A percentile compares a stretch with the other conserved stretches of the same genome.
These are phyloP conservation scores for Backusella westeae DNA, from an alignment of 192 early-diverging fungal species.

Conservation along the genomic window DNA sequence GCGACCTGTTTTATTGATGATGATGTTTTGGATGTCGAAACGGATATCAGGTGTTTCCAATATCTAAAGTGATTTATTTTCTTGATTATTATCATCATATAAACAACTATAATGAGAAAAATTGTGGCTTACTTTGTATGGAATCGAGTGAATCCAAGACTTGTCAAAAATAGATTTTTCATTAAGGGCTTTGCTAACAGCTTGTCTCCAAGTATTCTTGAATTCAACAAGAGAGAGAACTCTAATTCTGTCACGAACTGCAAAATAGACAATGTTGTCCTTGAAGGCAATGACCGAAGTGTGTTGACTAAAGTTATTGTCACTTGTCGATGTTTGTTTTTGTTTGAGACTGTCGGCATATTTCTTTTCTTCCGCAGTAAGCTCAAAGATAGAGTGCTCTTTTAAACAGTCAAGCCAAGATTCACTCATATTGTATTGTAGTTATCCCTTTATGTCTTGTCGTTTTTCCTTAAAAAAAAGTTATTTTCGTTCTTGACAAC, in stretches of 20 bases:
- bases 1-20: conserved; percentile 55
- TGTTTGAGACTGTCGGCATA: neutral
- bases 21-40: conserved; percentile 58
- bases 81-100: conserved; percentile 3
- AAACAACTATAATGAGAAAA: neutral
- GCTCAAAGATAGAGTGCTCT: conserved; percentile 19
- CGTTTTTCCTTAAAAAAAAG: neutral
- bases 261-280: conserved; percentile 61
- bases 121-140: conserved; percentile 18
- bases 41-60: conserved; percentile 45
- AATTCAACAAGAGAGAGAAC: conserved; percentile 57
- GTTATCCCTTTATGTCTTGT: neutral
- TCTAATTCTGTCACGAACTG: conserved; percentile 56
- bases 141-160: conserved; percentile 34
- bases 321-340: neutral
- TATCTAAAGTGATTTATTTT: conserved; percentile 25
- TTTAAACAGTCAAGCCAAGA: conserved; percentile 16
- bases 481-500: neutral
- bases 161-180: conserved; percentile 8
- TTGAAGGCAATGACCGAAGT: conserved; percentile 36
- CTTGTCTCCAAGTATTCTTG: conserved; percentile 58
- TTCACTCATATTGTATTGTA: neutral
- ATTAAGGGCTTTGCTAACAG: conserved; percentile 23
- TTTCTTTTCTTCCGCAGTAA: neutral
- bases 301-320: neutral